These are phyloP conservation scores for Picochlorum sp. DNA, from an alignment of 139 green algal genomes.

Conservation along the genomic window DNA sequence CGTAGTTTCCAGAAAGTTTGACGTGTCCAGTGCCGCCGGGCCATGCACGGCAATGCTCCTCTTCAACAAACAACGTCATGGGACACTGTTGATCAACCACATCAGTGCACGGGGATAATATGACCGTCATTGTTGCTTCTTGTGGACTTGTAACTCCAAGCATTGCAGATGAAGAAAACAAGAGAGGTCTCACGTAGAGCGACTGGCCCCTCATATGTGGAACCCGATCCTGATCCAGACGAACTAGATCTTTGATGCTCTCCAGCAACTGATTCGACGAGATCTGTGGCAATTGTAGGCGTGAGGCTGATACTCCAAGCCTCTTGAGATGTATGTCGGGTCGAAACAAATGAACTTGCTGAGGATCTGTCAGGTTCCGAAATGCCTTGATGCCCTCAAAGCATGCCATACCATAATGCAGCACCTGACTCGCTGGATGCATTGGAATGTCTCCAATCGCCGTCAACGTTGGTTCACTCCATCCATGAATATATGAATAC, in stretches of 20 bases:
- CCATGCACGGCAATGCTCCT: constrained; percentile 53
- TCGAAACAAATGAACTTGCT: constrained; percentile 52
- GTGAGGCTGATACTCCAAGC: constrained; percentile 42
- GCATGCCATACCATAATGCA: constrained; percentile 61
- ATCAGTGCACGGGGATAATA: constrained; percentile 72
- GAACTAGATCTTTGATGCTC: constrained; percentile 67
- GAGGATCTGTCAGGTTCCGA: constrained; percentile 28
- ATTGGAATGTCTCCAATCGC: constrained; percentile 45
- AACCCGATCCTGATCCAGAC: constrained; percentile 60
- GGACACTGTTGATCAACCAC: constrained; percentile 55
- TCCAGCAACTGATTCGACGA: constrained; percentile 55
- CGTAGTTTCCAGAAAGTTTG: constrained; percentile 75
- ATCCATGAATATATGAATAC: constrained; percentile 45
- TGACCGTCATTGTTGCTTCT: constrained; percentile 45
- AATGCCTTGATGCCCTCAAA: constrained; percentile 77
- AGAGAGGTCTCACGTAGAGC: constrained; percentile 71
- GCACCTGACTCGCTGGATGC: constrained; percentile 56
- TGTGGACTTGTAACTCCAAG: constrained; percentile 44
- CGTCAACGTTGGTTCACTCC: constrained; percentile 47
- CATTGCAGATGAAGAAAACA: constrained; percentile 38
- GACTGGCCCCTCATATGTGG: constrained; percentile 56
- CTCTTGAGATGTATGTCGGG: constrained; percentile 73
- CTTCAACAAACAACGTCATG: constrained; percentile 65
- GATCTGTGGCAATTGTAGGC: constrained; percentile 51
- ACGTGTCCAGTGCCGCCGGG: constrained; percentile 57